A percentile compares a stretch with the other conserved stretches of the same genome.
Conservation (phyloP, 352 stramenopile genomes). For the Phytophthora ohioensis region DNA sequence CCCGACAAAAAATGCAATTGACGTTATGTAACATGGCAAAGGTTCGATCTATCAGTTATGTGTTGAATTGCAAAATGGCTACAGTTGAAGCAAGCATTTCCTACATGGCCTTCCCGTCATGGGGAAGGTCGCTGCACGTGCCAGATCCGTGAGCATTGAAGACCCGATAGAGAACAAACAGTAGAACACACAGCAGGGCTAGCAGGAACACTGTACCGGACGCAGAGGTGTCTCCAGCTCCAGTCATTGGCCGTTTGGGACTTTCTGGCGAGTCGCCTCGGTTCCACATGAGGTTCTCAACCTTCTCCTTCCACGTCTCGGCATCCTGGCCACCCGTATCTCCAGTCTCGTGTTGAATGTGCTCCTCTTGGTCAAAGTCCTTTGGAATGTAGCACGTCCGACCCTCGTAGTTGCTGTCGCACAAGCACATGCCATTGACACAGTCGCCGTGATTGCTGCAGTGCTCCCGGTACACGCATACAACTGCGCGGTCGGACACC, state of each 20-base stretch:
- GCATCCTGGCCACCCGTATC: conserved; percentile 39
- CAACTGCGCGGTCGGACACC: conserved; percentile 48
- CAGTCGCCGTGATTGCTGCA: conserved; percentile 87
- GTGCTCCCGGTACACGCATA: conserved; percentile 83
- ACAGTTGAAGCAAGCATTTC: conserved; percentile 18
- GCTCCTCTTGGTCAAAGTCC: conserved; percentile 51
- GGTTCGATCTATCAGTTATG: conserved; percentile 29
- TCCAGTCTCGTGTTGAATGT: conserved; percentile 33
- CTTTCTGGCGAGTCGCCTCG: conserved; percentile 34
- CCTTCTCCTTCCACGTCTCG: conserved; percentile 73
- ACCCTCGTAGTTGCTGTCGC: conserved; percentile 78
- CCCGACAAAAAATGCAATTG: conserved; percentile 1
- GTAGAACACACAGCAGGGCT: conserved; percentile 52
- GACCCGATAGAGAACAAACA: conserved; percentile 54
- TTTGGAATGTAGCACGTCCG: conserved; percentile 85
- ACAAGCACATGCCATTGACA: conserved; percentile 80
- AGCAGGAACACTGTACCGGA: conserved; percentile 51
- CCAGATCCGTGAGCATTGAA: conserved; percentile 27
- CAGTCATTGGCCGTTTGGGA: conserved; percentile 34
- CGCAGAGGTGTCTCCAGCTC: conserved; percentile 40
- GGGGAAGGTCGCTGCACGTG: conserved; percentile 24
- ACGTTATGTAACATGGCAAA: conserved; percentile 16
- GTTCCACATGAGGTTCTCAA: conserved; percentile 66
- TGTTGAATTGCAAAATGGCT: conserved; percentile 26
- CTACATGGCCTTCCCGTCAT: conserved; percentile 46